Percentiles rank a stretch among this genome's conserved stretches.
phyloP scores from a whole-genome alignment of 2,329 filamentous ascomycete species.

The Didymella segeticola region DNA sequence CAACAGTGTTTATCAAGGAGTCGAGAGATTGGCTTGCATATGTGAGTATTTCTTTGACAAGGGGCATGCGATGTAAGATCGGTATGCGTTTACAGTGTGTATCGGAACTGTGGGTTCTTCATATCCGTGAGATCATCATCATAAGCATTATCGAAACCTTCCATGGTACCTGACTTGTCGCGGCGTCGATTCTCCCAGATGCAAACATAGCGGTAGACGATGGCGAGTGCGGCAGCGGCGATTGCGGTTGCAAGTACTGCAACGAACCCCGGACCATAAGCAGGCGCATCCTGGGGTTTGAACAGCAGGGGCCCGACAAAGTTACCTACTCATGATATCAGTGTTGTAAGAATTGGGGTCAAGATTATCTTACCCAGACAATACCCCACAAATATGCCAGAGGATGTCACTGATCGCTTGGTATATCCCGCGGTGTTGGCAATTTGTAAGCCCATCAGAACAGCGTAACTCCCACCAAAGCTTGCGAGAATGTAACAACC shows the following conservation, averaged over 20 bases:
- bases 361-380: conserved; percentile 51
- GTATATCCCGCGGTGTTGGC: conserved; percentile 62
- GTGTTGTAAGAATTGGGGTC: background rate
- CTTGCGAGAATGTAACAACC: conserved; percentile 58
- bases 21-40: background rate
- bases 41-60: background rate
- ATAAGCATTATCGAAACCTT: conserved; percentile 61
- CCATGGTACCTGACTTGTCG: conserved; percentile 52
- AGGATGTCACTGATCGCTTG: conserved; percentile 57
- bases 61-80: background rate
- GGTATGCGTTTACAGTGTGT: conserved; percentile 16
- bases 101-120: conserved; percentile 32
- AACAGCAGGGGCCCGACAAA: conserved; percentile 43
- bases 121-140: conserved; percentile 60
- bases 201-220: conserved; percentile 56
- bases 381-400: conserved; percentile 60
- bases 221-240: conserved; percentile 44
- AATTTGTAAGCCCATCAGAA: conserved; percentile 58
- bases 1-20: background rate
- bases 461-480: conserved; percentile 56
- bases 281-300: conserved; percentile 26
- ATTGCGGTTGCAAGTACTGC: conserved; percentile 49
- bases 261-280: conserved; percentile 52
- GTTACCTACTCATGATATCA: conserved; percentile 29
- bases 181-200: conserved; percentile 54